These are phyloP conservation scores for Geotrichum australiense DNA, from an alignment of 1,139 yeast genomes.

Conservation along the genomic window DNA sequence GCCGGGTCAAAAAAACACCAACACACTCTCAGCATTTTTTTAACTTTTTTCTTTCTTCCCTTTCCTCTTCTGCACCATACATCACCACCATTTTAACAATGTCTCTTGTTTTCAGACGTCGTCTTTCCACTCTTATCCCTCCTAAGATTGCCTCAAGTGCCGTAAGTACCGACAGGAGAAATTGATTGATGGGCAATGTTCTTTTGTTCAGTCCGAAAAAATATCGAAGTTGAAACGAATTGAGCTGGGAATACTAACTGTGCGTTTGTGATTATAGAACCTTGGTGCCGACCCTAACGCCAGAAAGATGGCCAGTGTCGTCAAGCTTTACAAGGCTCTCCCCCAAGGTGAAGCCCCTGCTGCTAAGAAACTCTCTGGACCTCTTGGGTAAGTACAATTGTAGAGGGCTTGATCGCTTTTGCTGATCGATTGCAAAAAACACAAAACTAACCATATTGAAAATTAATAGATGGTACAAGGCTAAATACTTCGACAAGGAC, in stretches of 20 bases:
- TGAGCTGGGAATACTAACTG: not conserved
- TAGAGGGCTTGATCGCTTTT: not conserved
- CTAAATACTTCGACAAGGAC: conserved; percentile 64
- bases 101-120: conserved; percentile 89
- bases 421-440: not conserved
- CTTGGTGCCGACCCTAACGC: conserved; percentile 94
- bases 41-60: conserved; percentile 1
- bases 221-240: conserved; percentile 1
- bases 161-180: conserved; percentile 44
- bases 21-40: not conserved
- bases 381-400: conserved; percentile 46
- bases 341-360: conserved; percentile 87
- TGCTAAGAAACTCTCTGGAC: conserved; percentile 59
- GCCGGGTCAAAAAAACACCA: no score
- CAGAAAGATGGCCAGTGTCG: conserved; percentile 93
- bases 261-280: conserved; percentile 46
- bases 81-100: conserved; percentile 32
- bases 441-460: no score
- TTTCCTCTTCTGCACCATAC: not conserved
- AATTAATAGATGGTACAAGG: conserved; percentile 51
- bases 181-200: not conserved
- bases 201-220: no score
- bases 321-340: conserved; percentile 87
- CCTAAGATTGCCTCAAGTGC: conserved; percentile 97
- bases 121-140: conserved; percentile 92